These are phyloP conservation scores for Wickerhamiella kurtzmanii DNA, from an alignment of 805 yeast species.

Conservation along the genomic window DNA sequence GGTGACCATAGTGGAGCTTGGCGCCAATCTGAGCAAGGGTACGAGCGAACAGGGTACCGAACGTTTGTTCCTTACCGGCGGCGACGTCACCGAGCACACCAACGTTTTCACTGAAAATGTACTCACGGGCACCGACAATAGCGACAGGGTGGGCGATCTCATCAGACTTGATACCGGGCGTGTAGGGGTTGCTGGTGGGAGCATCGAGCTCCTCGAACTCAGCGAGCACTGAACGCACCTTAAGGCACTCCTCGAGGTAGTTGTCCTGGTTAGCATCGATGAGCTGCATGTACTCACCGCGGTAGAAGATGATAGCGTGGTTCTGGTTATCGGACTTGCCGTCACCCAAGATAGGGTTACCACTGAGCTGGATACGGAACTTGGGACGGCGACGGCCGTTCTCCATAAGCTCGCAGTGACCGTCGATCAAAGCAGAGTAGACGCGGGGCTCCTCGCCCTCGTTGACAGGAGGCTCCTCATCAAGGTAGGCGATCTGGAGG, in stretches of 20 bases:
- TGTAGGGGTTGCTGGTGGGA: constrained; percentile 38
- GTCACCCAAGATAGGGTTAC: constrained; percentile 91
- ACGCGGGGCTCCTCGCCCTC: constrained; percentile 35
- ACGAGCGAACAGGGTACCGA: constrained; percentile 89
- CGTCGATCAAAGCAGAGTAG: constrained; percentile 61
- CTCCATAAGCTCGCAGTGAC: constrained; percentile 40
- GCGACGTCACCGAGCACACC: constrained; percentile 94
- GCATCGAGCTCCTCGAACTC: constrained; percentile 75
- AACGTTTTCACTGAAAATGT: constrained; percentile 81
- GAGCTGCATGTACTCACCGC: constrained; percentile 92
- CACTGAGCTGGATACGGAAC: constrained; percentile 63
- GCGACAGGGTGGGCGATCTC: constrained; percentile 51
- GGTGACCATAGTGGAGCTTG: constrained; percentile 91
- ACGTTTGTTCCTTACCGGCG: constrained; percentile 94
- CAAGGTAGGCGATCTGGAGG: constrained; percentile 71
- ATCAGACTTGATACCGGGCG: constrained; percentile 37
- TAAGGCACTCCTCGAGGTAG: constrained; percentile 84
- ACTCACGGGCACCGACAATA: constrained; percentile 88
- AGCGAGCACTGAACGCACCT: constrained; percentile 72
- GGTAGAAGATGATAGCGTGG: constrained; percentile 67
- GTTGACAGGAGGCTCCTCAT: constrained; percentile 57
- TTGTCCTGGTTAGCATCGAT: constrained; percentile 96
- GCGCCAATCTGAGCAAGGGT: constrained; percentile 91
- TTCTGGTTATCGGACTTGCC: constrained; percentile 96
- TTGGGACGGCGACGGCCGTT: constrained; percentile 49